These are phyloP conservation scores for Eucalyptus sideroxylon DNA, from an alignment of 345 rosid genomes.

Conservation along the genomic window DNA sequence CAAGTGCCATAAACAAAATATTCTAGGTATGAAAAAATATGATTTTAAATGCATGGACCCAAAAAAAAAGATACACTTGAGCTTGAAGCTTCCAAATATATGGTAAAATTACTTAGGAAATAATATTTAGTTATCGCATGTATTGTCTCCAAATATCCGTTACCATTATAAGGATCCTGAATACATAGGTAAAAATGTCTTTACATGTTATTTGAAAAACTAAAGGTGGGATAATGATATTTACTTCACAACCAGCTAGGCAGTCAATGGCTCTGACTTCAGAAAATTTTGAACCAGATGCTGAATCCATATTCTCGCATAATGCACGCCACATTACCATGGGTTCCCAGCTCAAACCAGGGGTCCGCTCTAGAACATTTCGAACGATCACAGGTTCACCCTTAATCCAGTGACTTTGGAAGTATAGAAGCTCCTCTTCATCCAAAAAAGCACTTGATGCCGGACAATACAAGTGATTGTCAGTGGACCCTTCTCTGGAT, in stretches of 20 bases:
- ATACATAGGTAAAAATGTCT: not conserved
- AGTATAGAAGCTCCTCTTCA: constrained; percentile 27
- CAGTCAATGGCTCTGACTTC: constrained; percentile 76
- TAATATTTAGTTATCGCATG: not conserved
- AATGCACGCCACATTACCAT: constrained; percentile 95
- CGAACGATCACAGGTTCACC: constrained; percentile 79
- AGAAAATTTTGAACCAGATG: constrained; percentile 34
- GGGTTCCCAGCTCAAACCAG: constrained; percentile 94
- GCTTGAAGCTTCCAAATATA: not conserved
- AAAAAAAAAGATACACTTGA: not conserved
- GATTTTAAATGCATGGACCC: not conserved
- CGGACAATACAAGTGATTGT: constrained; percentile 59
- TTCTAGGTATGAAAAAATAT: not conserved
- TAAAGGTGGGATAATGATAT: not conserved
- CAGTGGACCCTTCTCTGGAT: constrained; percentile 40
- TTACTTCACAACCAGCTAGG: constrained; percentile 7
- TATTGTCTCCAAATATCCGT: not conserved
- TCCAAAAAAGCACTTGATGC: constrained; percentile 13
- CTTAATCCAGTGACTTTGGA: constrained; percentile 63
- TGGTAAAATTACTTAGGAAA: not conserved
- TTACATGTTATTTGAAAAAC: not conserved
- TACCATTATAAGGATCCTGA: not conserved
- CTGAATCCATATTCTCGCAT: constrained; percentile 31
- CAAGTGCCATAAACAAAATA: not conserved
- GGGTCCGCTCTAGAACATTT: constrained; percentile 34